Evolutionary conservation across 2,329 filamentous ascomycete species (phyloP).

Genomic region (Diplocarpon mali): DNA sequence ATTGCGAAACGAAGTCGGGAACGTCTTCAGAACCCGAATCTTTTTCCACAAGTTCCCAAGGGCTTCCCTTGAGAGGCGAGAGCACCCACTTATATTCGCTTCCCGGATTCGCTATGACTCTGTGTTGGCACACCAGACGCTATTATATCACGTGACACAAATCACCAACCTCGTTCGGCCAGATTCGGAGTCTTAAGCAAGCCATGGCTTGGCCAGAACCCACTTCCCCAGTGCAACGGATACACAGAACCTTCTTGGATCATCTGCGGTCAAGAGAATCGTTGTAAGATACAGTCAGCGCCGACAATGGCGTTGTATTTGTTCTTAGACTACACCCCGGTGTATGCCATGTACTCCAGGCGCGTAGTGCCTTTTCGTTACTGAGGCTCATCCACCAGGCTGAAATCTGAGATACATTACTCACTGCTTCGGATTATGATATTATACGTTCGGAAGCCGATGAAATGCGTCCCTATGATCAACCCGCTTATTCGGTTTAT

Average conservation of each 20-base stretch:
- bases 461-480: slow-evolving; percentile 17
- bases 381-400: not conserved
- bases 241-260: not conserved
- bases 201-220: not conserved
- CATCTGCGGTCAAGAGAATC: not conserved
- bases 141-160: not conserved
- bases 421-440: slow-evolving; percentile 4
- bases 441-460: slow-evolving; percentile 12
- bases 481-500: slow-evolving; percentile 14
- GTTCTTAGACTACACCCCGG: slow-evolving; percentile 3
- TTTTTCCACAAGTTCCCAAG: slow-evolving; percentile 79
- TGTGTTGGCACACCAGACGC: not conserved
- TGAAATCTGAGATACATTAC: slow-evolving; percentile 10
- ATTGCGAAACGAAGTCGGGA: slow-evolving; percentile 72
- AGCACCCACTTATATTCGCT: not conserved
- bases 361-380: slow-evolving; percentile 2
- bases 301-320: not conserved
- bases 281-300: slow-evolving; percentile 20
- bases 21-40: slow-evolving; percentile 62
- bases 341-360: slow-evolving; percentile 1
- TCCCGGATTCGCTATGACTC: not conserved
- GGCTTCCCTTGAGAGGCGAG: slow-evolving; percentile 32
- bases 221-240: not conserved
- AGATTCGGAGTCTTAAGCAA: not conserved
- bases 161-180: not conserved